Evolutionary conservation across 2,329 filamentous ascomycete species (phyloP).

Genomic region (Cordyceps pruinosa): DNA sequence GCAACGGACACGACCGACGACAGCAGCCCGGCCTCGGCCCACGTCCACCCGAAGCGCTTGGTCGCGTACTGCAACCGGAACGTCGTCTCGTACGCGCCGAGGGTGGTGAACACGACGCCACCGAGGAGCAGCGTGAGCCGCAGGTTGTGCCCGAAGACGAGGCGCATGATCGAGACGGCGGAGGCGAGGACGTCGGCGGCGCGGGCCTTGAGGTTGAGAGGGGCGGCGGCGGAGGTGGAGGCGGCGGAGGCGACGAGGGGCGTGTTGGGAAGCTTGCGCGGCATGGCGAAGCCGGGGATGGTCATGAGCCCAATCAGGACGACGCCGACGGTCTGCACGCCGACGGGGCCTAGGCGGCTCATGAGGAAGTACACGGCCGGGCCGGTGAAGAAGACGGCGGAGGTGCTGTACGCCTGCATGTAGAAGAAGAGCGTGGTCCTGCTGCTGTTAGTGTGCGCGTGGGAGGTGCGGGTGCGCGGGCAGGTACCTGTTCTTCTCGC

Average conservation of each 20-base stretch:
- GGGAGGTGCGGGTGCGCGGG: not conserved
- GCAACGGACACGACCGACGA: not conserved
- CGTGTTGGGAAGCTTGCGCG: slow-evolving; percentile 3
- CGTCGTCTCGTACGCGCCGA: slow-evolving; percentile 2
- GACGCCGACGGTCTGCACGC: not conserved
- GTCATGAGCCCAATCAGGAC: not conserved
- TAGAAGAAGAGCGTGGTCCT: slow-evolving; percentile 12
- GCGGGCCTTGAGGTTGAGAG: not conserved
- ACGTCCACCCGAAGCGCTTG: slow-evolving; percentile 10
- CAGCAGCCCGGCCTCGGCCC: slow-evolving; percentile 10
- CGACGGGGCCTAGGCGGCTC: slow-evolving; percentile 8
- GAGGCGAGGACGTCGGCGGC: not conserved
- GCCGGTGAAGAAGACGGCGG: slow-evolving; percentile 5
- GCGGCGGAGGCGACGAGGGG: not conserved
- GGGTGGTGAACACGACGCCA: slow-evolving; percentile 8
- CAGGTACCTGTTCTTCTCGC: slow-evolving; percentile 6
- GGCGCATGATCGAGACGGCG: not conserved
- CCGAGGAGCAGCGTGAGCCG: slow-evolving; percentile 5
- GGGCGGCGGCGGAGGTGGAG: too few relatives aligned
- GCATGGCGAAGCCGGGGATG: slow-evolving; percentile 4
- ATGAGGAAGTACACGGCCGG: slow-evolving; percentile 6
- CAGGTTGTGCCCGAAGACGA: not conserved
- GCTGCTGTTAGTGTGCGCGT: not conserved
- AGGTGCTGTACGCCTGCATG: not conserved
- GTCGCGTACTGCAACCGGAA: slow-evolving; percentile 11